phyloP scores from a whole-genome alignment of 2,329 filamentous ascomycete genomes.

The Epichloe glyceriae region DNA sequence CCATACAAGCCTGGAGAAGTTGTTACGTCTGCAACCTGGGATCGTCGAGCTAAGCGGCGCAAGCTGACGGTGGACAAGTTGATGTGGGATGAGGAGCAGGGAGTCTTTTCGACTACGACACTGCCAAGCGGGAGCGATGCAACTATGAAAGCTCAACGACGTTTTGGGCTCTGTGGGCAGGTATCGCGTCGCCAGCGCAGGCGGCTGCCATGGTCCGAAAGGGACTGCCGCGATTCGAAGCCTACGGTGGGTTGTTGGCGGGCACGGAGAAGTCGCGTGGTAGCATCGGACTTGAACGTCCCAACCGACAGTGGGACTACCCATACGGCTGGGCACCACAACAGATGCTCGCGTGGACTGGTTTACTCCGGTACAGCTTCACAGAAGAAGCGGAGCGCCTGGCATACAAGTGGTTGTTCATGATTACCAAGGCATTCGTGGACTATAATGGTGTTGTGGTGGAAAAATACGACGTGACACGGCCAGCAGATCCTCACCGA shows the following conservation, averaged over 20 bases:
- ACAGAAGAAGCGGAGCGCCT: conserved; percentile 78
- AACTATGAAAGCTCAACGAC: conserved; percentile 86
- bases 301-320: conserved; percentile 97
- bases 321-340: conserved; percentile 98
- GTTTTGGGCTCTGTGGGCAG: conserved; percentile 96
- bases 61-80: conserved; percentile 83
- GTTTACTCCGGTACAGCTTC: conserved; percentile 82
- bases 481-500: conserved; percentile 77
- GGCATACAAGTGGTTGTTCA: conserved; percentile 93
- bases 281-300: conserved; percentile 61
- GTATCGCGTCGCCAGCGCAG: conserved; percentile 72
- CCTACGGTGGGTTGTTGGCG: conserved; percentile 73
- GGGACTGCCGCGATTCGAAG: conserved; percentile 79
- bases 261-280: conserved; percentile 86
- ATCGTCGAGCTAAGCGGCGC: conserved; percentile 72
- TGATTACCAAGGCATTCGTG: conserved; percentile 97
- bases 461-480: conserved; percentile 96
- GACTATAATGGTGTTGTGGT: conserved; percentile 98
- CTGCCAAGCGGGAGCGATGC: conserved; percentile 64
- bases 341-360: conserved; percentile 96
- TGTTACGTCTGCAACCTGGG: conserved; percentile 80
- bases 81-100: conserved; percentile 81
- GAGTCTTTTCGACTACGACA: conserved; percentile 99
- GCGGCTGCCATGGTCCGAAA: conserved; percentile 70
- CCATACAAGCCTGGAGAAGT: conserved; percentile 51